These are phyloP conservation scores for Athelia psychrophila DNA, from an alignment of 1,284 basidiomycete species.

Conservation along the genomic window DNA sequence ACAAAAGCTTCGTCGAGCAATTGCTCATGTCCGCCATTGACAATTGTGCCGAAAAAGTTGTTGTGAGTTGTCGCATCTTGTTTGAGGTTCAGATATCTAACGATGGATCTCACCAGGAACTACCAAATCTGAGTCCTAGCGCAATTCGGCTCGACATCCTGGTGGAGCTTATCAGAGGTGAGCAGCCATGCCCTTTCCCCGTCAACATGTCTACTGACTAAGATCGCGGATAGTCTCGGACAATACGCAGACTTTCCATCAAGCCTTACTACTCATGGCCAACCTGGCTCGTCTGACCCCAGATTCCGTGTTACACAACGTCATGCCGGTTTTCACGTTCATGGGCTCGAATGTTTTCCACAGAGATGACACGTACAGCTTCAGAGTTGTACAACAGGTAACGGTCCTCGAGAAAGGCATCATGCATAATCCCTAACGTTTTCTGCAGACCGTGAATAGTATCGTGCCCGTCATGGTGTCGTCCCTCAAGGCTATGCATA, in stretches of 20 bases:
- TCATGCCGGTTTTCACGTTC: conserved; percentile 99
- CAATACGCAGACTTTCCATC: conserved; percentile 94
- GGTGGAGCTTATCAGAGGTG: conserved; percentile 84
- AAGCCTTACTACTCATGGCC: conserved; percentile 89
- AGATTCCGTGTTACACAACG: conserved; percentile 89
- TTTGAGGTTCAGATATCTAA: conserved; percentile 2
- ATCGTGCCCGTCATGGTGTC: conserved; percentile 93
- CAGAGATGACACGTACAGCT: conserved; percentile 93
- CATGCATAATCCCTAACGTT: conserved; percentile 1
- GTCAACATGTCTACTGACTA: conserved; percentile 6
- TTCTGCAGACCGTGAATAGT: conserved; percentile 79
- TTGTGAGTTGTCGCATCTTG: conserved; percentile 33
- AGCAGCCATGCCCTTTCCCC: conserved; percentile 17
- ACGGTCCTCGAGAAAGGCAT: conserved; percentile 5
- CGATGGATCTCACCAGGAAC: conserved; percentile 32
- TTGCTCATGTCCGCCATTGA: conserved; percentile 82
- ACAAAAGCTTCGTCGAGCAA: conserved; percentile 82
- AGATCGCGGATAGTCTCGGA: conserved; percentile 56
- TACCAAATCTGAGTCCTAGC: conserved; percentile 45
- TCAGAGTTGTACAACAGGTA: conserved; percentile 92
- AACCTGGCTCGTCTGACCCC: conserved; percentile 83
- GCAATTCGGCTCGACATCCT: conserved; percentile 75
- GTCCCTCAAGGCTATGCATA: conserved; percentile 60
- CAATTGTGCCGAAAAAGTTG: conserved; percentile 61
- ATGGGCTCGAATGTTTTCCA: conserved; percentile 98